Evolutionary conservation across 2,329 filamentous ascomycete genomes (phyloP).

Genomic region (Rutstroemia sydowiana): DNA sequence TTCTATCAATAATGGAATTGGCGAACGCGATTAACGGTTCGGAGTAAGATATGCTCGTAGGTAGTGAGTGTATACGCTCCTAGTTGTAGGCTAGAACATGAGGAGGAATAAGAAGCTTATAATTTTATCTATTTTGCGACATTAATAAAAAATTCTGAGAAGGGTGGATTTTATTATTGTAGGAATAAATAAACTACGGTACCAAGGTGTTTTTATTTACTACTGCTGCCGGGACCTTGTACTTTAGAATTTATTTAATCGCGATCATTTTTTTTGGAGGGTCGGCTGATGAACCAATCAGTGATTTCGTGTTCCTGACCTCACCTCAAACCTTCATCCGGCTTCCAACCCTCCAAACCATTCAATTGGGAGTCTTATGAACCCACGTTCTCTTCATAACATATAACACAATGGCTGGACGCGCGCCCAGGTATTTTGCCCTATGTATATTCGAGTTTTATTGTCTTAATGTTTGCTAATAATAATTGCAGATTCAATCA

Average conservation of each 20-base stretch:
- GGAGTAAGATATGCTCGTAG: not conserved
- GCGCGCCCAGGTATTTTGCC: slow-evolving; percentile 22
- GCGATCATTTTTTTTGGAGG: slow-evolving; percentile 4
- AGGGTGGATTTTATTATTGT: no score
- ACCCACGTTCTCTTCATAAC: slow-evolving; percentile 12
- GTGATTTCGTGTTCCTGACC: slow-evolving; percentile 18
- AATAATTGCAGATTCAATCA: slow-evolving; percentile 74
- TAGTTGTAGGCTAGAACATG: not conserved
- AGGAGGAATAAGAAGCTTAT: not conserved
- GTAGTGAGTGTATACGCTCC: not conserved
- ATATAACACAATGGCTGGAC: slow-evolving; percentile 26
- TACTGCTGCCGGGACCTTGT: slow-evolving; percentile 10
- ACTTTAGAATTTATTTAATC: slow-evolving; percentile 9
- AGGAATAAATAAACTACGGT: no score
- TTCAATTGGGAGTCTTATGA: slow-evolving; percentile 31
- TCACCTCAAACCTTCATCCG: slow-evolving; percentile 26
- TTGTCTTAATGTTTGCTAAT: slow-evolving; percentile 17
- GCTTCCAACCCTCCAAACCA: slow-evolving; percentile 16
- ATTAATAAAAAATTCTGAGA: no score
- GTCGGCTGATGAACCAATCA: slow-evolving; percentile 24
- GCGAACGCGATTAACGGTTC: slow-evolving; percentile 6
- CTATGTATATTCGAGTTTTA: not conserved
- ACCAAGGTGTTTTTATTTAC: not conserved
- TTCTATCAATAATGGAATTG: slow-evolving; percentile 3
- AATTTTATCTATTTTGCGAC: not conserved